Evolutionary conservation across 306 rosid species (phyloP), one percentile per base, ranked within the genome.

Genomic region (Cucumis melo): DNA sequence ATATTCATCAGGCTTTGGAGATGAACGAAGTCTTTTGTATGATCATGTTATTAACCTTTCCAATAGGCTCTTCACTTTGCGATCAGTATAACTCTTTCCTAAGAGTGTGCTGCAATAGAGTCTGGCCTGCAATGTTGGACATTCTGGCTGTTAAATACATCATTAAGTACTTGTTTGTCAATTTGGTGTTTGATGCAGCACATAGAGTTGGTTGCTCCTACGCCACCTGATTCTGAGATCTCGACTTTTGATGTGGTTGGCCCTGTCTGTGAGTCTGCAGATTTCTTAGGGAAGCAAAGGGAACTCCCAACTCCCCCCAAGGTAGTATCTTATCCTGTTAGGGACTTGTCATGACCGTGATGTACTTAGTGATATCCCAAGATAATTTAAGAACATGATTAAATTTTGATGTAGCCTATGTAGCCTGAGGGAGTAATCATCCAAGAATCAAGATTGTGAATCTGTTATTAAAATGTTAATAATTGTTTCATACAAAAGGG

Each of bases 201-300:
- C 80, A 91, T 94, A 64, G 98, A 91, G 87, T 83, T 94, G 80
- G 87, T 94, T 84, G 87, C 97, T 79, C 98, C 98, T 73, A 67
- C 90, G 17, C 78, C 94, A n/a, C 73, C 81, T 16, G 82, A 54
- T 42, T 75, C 88, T 0, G 87, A 84, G 77, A 46, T 79, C 64
- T 78, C 88, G 4, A 86, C 88, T 53, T 88, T 86, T 60, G 89
- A 88, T 73, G 89, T 86, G 64, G 91, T 88, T 24, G 91, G 91
- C 51, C 91, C 91, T 54, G 89, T 88, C 65, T 86, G 91, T 19
- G 91, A 88, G 84, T 86, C 91, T 55, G 91, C 91, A 21, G 89
- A 88, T 84, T 86, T 88, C 82, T 76, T 84, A 64, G 89, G 89
- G 68, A 88, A 86, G 80, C 80, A 84, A 53, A 82, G 91, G 76